Evolutionary conservation across 2,329 filamentous ascomycete genomes (phyloP).

Genomic region (Hypomyces perniciosus): DNA sequence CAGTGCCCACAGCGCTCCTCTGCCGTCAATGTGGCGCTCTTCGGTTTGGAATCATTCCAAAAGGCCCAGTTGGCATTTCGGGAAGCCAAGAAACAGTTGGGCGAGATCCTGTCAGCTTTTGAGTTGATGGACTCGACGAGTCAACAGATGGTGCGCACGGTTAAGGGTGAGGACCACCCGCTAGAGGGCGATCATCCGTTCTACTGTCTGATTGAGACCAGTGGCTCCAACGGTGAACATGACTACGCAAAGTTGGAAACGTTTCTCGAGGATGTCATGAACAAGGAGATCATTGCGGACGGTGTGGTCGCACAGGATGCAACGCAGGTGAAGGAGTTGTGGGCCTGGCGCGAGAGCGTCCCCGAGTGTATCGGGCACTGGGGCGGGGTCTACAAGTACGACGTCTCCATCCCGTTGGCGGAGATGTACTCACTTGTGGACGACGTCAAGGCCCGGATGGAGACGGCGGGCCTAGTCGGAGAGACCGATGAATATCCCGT

Average conservation of each 20-base stretch:
- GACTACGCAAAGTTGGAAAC: slow-evolving; percentile 84
- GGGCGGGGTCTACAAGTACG: slow-evolving; percentile 97
- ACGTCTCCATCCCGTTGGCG: slow-evolving; percentile 84
- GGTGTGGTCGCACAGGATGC: slow-evolving; percentile 91
- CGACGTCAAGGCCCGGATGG: slow-evolving; percentile 69
- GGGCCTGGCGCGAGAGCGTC: slow-evolving; percentile 91
- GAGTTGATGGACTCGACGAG: slow-evolving; percentile 90
- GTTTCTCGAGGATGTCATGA: slow-evolving; percentile 90
- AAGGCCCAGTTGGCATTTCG: slow-evolving; percentile 80
- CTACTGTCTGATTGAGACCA: slow-evolving; percentile 95
- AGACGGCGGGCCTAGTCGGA: slow-evolving; percentile 68
- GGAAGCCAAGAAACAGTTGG: slow-evolving; percentile 83
- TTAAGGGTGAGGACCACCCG: slow-evolving; percentile 71
- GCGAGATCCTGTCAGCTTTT: slow-evolving; percentile 94
- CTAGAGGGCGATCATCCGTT: slow-evolving; percentile 83
- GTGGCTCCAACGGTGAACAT: slow-evolving; percentile 88
- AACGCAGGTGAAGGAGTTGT: slow-evolving; percentile 78
- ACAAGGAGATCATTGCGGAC: slow-evolving; percentile 76
- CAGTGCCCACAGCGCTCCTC: slow-evolving; percentile 81
- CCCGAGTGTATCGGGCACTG: slow-evolving; percentile 83
- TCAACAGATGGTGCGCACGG: slow-evolving; percentile 68
- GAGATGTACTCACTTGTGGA: slow-evolving; percentile 88
- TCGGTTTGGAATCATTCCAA: slow-evolving; percentile 85
- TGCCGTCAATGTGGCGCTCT: slow-evolving; percentile 91
- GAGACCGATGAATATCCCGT: slow-evolving; percentile 72